phyloP scores from a whole-genome alignment of 352 stramenopile genomes.

The Pythium sp. region DNA sequence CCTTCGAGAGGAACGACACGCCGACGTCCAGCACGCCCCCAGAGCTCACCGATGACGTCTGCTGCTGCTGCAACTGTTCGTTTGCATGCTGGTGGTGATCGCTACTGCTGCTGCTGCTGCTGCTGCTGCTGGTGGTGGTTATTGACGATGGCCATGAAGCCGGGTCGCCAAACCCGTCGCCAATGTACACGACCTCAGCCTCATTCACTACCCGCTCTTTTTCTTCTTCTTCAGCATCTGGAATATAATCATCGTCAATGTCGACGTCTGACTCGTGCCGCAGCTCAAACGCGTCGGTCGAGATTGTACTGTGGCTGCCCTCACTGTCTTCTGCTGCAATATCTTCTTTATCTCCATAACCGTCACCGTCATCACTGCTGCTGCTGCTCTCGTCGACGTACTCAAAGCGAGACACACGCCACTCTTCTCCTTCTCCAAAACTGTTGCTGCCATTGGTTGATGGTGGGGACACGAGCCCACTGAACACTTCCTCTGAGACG shows the following conservation, averaged over 20 bases:
- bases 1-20: conserved; percentile 48
- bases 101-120: background rate
- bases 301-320: conserved; percentile 18
- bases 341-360: conserved; percentile 12
- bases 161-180: background rate
- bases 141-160: background rate
- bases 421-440: conserved; percentile 16
- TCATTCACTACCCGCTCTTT: conserved; percentile 13
- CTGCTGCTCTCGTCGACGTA: conserved; percentile 24
- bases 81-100: background rate
- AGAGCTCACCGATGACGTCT: background rate
- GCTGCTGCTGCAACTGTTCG: background rate
- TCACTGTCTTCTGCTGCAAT: conserved; percentile 3
- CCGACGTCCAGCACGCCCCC: conserved; percentile 39
- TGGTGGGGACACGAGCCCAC: conserved; percentile 17
- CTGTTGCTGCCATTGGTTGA: background rate
- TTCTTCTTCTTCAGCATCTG: conserved; percentile 23
- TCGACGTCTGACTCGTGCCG: background rate
- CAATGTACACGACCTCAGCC: conserved; percentile 16
- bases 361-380: background rate
- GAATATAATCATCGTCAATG: conserved; percentile 18
- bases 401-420: conserved; percentile 27
- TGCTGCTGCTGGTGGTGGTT: background rate
- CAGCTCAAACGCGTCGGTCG: conserved; percentile 20
- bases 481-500: conserved; percentile 56